Conservation (phyloP, 306 rosid species). For the Trifolium dubium region DNA sequence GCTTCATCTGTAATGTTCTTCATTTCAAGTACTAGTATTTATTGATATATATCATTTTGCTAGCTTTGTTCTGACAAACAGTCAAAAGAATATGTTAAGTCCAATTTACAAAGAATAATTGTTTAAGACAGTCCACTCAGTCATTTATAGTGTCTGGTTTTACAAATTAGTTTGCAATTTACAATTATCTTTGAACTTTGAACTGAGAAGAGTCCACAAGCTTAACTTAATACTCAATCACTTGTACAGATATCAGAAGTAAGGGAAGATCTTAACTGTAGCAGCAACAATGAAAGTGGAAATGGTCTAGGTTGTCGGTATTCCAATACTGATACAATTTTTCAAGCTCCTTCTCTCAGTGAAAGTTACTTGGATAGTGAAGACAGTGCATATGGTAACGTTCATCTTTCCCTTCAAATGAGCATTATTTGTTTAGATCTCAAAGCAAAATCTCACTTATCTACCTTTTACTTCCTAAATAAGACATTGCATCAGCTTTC, state of each 20-base stretch:
- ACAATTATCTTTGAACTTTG: conserved; percentile 18
- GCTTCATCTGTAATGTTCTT: conserved; percentile 23
- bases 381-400: conserved; percentile 64
- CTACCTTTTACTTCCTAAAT: background rate
- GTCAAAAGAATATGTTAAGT: conserved; percentile 14
- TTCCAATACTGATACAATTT: conserved; percentile 26
- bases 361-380: conserved; percentile 59
- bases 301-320: conserved; percentile 42
- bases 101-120: background rate
- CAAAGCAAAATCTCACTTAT: background rate
- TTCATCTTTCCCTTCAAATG: conserved; percentile 29
- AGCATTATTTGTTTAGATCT: conserved; percentile 4
- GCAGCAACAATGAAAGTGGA: conserved; percentile 53
- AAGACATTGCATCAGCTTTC: conserved; percentile 3
- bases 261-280: conserved; percentile 53
- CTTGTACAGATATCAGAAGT: conserved; percentile 66
- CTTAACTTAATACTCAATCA: conserved; percentile 32
- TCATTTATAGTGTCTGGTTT: background rate
- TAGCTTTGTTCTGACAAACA: conserved; percentile 17
- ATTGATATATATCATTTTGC: conserved; percentile 8
- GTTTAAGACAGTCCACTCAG: background rate
- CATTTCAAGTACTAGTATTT: conserved; percentile 25
- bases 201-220: conserved; percentile 16
- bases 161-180: conserved; percentile 22
- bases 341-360: conserved; percentile 42